Conservation (phyloP, 1,284 basidiomycete species). For the Tilletia caries region DNA sequence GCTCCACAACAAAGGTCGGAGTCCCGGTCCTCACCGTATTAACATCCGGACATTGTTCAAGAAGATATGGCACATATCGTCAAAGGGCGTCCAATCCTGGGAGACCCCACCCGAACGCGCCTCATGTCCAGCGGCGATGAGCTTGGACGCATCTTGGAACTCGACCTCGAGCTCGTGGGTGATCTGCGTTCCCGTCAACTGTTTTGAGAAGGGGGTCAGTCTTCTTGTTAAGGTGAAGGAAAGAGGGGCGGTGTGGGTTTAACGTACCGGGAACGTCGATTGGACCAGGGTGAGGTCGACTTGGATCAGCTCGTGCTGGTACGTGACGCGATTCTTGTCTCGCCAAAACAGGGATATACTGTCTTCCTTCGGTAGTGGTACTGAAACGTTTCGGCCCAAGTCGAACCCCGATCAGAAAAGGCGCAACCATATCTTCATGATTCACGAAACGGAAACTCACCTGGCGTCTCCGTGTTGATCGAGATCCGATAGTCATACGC, state of each 20-base stretch:
- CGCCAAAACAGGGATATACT: conserved; percentile 54
- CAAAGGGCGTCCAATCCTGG: conserved; percentile 45
- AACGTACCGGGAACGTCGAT: conserved; percentile 33
- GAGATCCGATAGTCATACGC: conserved; percentile 86
- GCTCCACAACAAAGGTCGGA: too few species aligned
- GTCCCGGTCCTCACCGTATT: conserved; percentile 31
- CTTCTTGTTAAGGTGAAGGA: not conserved
- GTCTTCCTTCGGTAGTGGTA: conserved; percentile 19
- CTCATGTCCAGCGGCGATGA: conserved; percentile 55
- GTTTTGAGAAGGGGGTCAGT: not conserved
- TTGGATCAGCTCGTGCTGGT: conserved; percentile 83
- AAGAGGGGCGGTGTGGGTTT: not conserved
- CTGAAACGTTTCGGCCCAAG: not conserved
- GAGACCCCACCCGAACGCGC: conserved; percentile 17
- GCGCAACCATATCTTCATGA: too few species aligned
- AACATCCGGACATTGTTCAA: conserved; percentile 50
- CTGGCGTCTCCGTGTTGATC: conserved; percentile 72
- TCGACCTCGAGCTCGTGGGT: conserved; percentile 63
- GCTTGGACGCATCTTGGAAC: conserved; percentile 56
- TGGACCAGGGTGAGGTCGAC: conserved; percentile 93
- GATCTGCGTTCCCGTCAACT: conserved; percentile 31
- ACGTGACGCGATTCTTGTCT: conserved; percentile 88
- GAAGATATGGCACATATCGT: conserved; percentile 46
- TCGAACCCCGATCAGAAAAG: too few species aligned
- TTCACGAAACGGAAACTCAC: conserved; percentile 50